Conservation (phyloP, 169 alveolate genomes). For the Perkinsus marinus region DNA sequence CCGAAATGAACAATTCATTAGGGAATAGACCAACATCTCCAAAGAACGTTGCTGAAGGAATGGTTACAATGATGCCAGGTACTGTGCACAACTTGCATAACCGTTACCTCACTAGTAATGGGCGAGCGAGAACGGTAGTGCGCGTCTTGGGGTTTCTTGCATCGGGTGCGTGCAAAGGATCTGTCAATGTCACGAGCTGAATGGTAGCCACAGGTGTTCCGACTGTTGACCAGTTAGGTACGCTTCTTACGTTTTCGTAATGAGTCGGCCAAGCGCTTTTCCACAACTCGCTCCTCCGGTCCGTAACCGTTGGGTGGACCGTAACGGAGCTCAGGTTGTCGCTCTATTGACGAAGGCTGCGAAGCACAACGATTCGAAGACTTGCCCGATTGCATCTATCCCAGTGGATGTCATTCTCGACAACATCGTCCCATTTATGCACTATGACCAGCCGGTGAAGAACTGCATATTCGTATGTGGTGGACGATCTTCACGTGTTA, state of each 20-base stretch:
- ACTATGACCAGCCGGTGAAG: background rate
- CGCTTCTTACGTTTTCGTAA: background rate
- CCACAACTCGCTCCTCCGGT: background rate
- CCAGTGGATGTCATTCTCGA: background rate
- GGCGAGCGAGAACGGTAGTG: no score
- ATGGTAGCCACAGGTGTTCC: no score
- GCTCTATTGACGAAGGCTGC: background rate
- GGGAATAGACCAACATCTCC: no score
- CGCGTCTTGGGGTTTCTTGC: no score
- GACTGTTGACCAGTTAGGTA: no score
- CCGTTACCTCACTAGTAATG: no score
- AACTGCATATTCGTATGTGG: background rate
- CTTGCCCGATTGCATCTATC: background rate
- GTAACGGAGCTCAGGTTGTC: background rate
- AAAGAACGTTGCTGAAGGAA: no score
- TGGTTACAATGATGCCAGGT: no score
- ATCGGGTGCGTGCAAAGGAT: no score
- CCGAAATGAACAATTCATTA: no score
- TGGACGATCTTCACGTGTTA: background rate
- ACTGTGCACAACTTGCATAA: no score
- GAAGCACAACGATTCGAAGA: background rate
- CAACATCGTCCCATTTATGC: background rate
- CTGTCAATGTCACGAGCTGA: no score
- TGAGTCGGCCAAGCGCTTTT: background rate
- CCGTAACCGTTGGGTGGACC: background rate